Conservation (phyloP, 371 early-diverging fungal genomes). For the Dichotomocladium elegans region DNA sequence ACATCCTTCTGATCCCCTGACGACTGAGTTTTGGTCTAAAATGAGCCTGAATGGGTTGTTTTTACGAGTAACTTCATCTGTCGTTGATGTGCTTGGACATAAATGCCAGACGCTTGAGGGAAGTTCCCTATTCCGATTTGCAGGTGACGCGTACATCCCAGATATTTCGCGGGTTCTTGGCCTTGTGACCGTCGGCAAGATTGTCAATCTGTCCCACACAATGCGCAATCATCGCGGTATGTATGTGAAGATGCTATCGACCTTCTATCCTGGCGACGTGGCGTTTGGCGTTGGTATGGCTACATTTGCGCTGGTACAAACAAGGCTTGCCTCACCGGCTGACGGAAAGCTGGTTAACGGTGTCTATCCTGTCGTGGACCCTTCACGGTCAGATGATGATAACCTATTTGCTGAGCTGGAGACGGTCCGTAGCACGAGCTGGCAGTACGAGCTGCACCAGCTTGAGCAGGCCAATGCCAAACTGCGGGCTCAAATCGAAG, state of each 20-base stretch:
- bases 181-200: constrained; percentile 40
- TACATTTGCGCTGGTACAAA: constrained; percentile 43
- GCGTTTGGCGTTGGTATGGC: constrained; percentile 17
- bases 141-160: constrained; percentile 48
- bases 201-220: constrained; percentile 35
- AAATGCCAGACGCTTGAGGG: constrained; percentile 44
- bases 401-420: constrained; percentile 36
- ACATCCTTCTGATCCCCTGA: not conserved
- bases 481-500: constrained; percentile 32
- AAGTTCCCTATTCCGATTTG: constrained; percentile 47
- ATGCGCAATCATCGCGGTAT: constrained; percentile 38
- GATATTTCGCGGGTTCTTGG: constrained; percentile 44
- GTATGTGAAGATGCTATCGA: constrained; percentile 38
- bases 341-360: constrained; percentile 11
- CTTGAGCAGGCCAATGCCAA: constrained; percentile 32
- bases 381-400: constrained; percentile 14
- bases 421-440: constrained; percentile 31
- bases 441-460: constrained; percentile 52
- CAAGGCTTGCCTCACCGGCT: constrained; percentile 12
- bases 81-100: constrained; percentile 35
- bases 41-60: constrained; percentile 56
- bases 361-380: constrained; percentile 11
- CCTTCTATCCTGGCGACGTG: constrained; percentile 46
- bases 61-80: constrained; percentile 41
- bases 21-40: constrained; percentile 59